Conservation (phyloP, 805 yeast genomes). For the Cyberlindnera xylosilytica region DNA sequence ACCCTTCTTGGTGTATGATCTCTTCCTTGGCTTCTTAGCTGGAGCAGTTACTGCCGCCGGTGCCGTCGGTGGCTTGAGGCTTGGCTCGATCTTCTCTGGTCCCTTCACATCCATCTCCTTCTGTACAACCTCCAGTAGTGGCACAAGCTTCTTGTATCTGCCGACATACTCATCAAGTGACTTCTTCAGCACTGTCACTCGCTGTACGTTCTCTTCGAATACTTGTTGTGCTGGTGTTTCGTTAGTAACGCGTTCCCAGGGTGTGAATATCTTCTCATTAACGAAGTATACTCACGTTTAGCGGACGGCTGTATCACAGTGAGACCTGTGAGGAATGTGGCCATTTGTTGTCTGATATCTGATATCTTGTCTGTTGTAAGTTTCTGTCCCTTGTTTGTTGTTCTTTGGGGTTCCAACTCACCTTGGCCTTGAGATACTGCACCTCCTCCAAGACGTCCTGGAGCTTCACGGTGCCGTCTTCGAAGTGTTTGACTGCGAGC, state of each 20-base stretch:
- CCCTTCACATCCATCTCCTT: constrained; percentile 47
- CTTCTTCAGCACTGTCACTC: constrained; percentile 33
- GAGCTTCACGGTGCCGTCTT: constrained; percentile 35
- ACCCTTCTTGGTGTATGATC: constrained; percentile 22
- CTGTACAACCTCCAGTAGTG: constrained; percentile 45
- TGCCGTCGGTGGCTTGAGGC: constrained; percentile 46
- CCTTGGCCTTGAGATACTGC: constrained; percentile 30
- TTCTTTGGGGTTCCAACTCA: constrained; percentile 11
- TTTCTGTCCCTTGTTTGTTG: not conserved
- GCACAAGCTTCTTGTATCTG: constrained; percentile 43
- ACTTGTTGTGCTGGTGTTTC: constrained; percentile 23
- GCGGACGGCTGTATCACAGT: constrained; percentile 37
- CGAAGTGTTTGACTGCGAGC: constrained; percentile 38
- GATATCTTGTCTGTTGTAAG: constrained; percentile 22
- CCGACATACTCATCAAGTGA: constrained; percentile 43
- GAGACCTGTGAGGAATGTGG: constrained; percentile 32
- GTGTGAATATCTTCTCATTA: not conserved
- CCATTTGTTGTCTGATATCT: constrained; percentile 38
- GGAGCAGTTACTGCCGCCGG: constrained; percentile 3
- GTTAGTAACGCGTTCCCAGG: not conserved
- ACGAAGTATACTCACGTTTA: constrained; percentile 20
- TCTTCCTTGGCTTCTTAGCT: constrained; percentile 18
- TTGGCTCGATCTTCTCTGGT: constrained; percentile 68
- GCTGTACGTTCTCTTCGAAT: constrained; percentile 32
- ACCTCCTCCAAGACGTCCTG: constrained; percentile 35